Percentiles rank a stretch among this genome's conserved stretches.
These are phyloP conservation scores for Cinnamomum micranthum DNA, from an alignment of 164 flowering plant species.

Conservation along the genomic window DNA sequence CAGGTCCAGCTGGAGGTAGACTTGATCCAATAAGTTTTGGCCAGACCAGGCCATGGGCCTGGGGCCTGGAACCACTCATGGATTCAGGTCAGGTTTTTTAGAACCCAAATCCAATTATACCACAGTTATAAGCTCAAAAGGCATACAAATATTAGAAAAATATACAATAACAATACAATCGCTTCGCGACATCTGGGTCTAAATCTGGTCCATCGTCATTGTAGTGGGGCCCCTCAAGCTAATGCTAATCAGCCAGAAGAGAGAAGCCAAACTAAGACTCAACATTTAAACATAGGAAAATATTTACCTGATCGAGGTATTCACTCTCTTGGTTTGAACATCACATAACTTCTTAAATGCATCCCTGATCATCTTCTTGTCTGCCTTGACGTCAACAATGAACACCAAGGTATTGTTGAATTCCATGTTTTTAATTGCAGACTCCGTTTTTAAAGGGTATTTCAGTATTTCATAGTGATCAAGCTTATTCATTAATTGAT, in stretches of 20 bases:
- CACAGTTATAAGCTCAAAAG: too few species aligned
- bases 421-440: slow-evolving; percentile 77
- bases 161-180: too few species aligned
- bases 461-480: slow-evolving; percentile 65
- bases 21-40: too few species aligned
- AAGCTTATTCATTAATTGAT: slow-evolving; percentile 50
- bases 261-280: background rate
- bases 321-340: slow-evolving; percentile 67
- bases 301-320: slow-evolving; percentile 55
- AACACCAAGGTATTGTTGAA: slow-evolving; percentile 70
- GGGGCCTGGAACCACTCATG: too few species aligned
- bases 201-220: too few species aligned
- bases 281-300: background rate
- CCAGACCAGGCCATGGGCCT: too few species aligned
- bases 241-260: background rate
- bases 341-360: slow-evolving; percentile 76
- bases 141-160: too few species aligned
- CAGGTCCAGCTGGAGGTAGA: too few species aligned
- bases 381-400: slow-evolving; percentile 68
- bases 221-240: too few species aligned
- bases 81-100: too few species aligned
- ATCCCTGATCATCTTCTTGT: slow-evolving; percentile 64
- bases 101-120: too few species aligned
- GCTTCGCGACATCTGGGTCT: too few species aligned
- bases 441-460: slow-evolving; percentile 59